These are phyloP conservation scores for Vararia minispora DNA, from an alignment of 768 basidiomycete species.

Conservation along the genomic window DNA sequence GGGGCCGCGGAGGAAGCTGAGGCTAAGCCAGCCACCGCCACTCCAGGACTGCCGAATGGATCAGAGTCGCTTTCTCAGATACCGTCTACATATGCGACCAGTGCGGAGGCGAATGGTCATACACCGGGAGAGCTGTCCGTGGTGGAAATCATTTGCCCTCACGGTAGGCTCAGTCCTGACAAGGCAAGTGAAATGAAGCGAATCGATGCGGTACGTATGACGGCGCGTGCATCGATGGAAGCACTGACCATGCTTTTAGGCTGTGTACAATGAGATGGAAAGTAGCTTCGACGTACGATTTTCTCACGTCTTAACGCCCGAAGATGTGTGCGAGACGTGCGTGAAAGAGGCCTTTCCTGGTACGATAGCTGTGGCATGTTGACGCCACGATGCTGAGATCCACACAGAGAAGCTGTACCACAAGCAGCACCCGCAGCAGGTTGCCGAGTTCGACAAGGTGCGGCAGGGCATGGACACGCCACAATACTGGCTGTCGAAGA, in stretches of 20 bases:
- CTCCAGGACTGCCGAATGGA: too few relatives aligned
- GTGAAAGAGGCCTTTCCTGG: conserved; percentile 48
- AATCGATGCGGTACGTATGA: conserved; percentile 43
- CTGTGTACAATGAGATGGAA: conserved; percentile 35
- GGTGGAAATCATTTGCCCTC: conserved; percentile 47
- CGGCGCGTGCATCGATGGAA: too few relatives aligned
- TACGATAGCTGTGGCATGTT: conserved; percentile 16
- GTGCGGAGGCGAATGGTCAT: background rate
- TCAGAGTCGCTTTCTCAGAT: background rate
- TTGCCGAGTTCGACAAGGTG: conserved; percentile 46
- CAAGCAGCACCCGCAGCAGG: conserved; percentile 52
- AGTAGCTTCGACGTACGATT: too few relatives aligned
- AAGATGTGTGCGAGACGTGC: conserved; percentile 53
- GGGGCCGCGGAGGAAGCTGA: background rate
- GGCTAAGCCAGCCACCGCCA: too few relatives aligned
- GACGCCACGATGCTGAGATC: conserved; percentile 1
- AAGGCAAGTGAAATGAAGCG: conserved; percentile 58
- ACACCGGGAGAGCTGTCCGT: conserved; percentile 17
- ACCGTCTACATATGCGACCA: too few relatives aligned
- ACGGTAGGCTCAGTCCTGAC: conserved; percentile 49
- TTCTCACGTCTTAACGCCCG: too few relatives aligned
- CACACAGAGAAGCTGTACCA: conserved; percentile 56
- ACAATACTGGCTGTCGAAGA: conserved; percentile 67
- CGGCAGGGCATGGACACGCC: conserved; percentile 29
- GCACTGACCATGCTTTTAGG: too few relatives aligned